Conservation (phyloP, 2,329 filamentous ascomycete species). For the Xylaria polymorpha region DNA sequence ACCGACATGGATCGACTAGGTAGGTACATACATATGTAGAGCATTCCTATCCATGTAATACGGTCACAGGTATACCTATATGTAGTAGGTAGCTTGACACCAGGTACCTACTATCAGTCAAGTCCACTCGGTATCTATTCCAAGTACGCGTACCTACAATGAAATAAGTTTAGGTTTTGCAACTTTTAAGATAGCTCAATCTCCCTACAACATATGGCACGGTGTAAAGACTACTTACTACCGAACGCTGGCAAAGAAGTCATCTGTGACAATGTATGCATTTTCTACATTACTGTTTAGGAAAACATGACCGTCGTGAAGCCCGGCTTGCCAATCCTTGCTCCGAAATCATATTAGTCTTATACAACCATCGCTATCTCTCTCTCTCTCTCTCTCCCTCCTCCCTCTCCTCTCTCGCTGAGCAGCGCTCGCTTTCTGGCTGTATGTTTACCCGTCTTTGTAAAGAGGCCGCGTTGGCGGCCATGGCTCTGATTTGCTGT, state of each 20-base stretch:
- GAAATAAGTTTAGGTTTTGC: background rate
- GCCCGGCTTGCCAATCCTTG: constrained; percentile 43
- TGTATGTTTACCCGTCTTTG: constrained; percentile 29
- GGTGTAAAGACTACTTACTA: background rate
- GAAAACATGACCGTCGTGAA: constrained; percentile 47
- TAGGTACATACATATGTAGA: too few species aligned
- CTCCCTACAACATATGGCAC: background rate
- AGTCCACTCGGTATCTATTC: background rate
- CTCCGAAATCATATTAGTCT: constrained; percentile 43
- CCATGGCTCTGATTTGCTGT: constrained; percentile 14
- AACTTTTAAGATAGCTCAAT: too few species aligned
- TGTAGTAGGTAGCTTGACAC: background rate
- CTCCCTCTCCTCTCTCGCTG: background rate
- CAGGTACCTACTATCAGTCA: background rate
- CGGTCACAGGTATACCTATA: too few species aligned
- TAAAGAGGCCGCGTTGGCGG: constrained; percentile 20
- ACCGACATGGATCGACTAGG: too few species aligned
- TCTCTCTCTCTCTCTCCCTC: background rate
- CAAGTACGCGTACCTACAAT: too few species aligned
- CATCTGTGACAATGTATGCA: constrained; percentile 28
- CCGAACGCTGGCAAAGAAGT: background rate
- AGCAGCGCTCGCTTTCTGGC: constrained; percentile 15
- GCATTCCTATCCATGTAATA: too few species aligned
- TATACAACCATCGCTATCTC: constrained; percentile 39
- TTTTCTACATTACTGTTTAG: constrained; percentile 47